These are phyloP conservation scores for Primulina huaijiensis DNA, from an alignment of 257 asterid species.

Conservation along the genomic window DNA sequence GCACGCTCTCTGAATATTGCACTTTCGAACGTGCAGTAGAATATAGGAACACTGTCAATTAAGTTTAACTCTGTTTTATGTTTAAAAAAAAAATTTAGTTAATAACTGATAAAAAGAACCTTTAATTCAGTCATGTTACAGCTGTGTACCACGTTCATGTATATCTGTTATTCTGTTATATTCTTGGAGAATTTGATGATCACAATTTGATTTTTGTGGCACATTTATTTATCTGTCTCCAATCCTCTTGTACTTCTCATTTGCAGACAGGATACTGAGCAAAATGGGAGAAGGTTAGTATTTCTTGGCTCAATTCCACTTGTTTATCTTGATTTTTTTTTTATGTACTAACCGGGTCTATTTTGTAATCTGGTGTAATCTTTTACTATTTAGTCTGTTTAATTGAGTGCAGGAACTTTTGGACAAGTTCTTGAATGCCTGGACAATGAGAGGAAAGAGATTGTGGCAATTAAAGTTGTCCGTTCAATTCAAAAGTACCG, in stretches of 20 bases:
- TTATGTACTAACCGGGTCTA: not conserved
- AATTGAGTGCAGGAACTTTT: slow-evolving; percentile 58
- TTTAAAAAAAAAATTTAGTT: no score
- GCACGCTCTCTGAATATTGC: not conserved
- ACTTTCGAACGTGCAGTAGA: not conserved
- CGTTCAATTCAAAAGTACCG: slow-evolving; percentile 75
- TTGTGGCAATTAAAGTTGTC: slow-evolving; percentile 73
- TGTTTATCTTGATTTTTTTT: not conserved
- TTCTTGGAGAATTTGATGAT: not conserved
- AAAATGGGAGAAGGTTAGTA: slow-evolving; percentile 90
- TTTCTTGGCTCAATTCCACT: slow-evolving; percentile 19
- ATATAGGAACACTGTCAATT: not conserved
- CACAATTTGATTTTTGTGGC: slow-evolving; percentile 13
- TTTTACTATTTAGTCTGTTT: slow-evolving; percentile 18
- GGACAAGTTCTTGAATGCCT: slow-evolving; percentile 80
- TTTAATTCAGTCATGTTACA: not conserved
- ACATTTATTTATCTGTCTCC: slow-evolving; percentile 15
- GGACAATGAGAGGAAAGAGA: slow-evolving; percentile 72
- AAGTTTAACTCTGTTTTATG: no score
- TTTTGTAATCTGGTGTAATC: slow-evolving; percentile 15
- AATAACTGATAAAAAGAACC: not conserved
- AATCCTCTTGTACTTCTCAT: slow-evolving; percentile 25
- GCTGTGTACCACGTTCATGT: slow-evolving; percentile 5
- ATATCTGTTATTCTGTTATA: no score
- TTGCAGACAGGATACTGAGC: slow-evolving; percentile 76